Evolutionary conservation across 108 stramenopile species (phyloP).

Genomic region (Tribonema minus): DNA sequence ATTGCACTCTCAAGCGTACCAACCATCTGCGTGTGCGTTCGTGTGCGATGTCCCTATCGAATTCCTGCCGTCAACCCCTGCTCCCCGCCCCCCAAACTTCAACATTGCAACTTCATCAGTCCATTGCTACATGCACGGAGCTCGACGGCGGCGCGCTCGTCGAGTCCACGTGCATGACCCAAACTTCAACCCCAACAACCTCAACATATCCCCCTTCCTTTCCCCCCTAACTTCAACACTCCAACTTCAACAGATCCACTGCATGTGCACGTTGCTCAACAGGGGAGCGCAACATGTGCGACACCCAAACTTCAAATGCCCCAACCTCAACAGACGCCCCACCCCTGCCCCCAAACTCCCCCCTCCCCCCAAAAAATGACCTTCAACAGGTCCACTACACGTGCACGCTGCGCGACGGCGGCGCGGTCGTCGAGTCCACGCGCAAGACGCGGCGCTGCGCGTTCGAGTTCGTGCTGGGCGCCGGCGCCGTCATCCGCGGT

Average conservation of each 20-base stretch:
- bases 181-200: not conserved
- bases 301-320: not conserved
- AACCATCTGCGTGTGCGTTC: too few species aligned
- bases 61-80: too few species aligned
- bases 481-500: conserved; percentile 55
- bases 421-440: conserved; percentile 55
- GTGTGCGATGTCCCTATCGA: too few species aligned
- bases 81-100: too few species aligned
- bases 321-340: not conserved
- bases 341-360: not conserved
- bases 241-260: conserved; percentile 24
- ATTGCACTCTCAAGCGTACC: too few species aligned
- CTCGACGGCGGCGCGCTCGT: conserved; percentile 27
- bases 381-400: conserved; percentile 29
- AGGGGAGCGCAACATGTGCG: not conserved
- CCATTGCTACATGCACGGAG: conserved; percentile 11
- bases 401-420: conserved; percentile 1
- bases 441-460: conserved; percentile 47
- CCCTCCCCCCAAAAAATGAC: too few species aligned
- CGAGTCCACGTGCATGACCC: conserved; percentile 40
- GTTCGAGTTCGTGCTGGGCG: conserved; percentile 55
- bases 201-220: too few species aligned
- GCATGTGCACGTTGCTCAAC: not conserved
- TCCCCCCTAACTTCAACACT: too few species aligned
- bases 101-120: conserved; percentile 4